Conservation (phyloP, 805 yeast genomes). For the Lachancea dasiensis region DNA sequence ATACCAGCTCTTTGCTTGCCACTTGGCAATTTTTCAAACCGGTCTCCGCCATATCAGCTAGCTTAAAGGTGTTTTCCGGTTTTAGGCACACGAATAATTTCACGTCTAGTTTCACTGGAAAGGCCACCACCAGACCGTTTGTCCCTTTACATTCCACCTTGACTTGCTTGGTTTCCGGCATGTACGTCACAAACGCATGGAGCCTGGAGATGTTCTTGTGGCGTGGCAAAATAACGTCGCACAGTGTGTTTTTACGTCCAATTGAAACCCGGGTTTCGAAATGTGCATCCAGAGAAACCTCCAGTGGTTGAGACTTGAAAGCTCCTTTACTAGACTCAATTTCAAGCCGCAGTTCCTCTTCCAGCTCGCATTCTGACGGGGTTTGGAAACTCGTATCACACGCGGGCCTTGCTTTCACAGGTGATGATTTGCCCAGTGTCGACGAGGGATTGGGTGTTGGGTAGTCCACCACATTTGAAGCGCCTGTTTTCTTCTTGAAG, state of each 20-base stretch:
- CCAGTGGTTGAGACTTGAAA: neutral
- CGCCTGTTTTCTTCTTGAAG: constrained; percentile 6
- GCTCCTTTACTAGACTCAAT: neutral
- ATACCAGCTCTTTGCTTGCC: constrained; percentile 18
- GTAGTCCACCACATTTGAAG: constrained; percentile 34
- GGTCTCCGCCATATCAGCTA: constrained; percentile 12
- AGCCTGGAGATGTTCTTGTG: constrained; percentile 30
- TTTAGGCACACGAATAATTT: constrained; percentile 22
- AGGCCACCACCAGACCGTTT: constrained; percentile 67
- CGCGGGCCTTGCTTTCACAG: constrained; percentile 15
- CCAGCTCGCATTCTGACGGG: constrained; percentile 9
- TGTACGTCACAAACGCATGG: constrained; percentile 36
- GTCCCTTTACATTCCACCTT: constrained; percentile 68
- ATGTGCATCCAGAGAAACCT: constrained; percentile 17
- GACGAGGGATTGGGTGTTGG: constrained; percentile 76
- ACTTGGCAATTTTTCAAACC: constrained; percentile 7
- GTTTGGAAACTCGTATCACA: constrained; percentile 7
- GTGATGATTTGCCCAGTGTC: constrained; percentile 40
- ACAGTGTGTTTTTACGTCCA: constrained; percentile 29
- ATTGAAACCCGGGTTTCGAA: constrained; percentile 21
- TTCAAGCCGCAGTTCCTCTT: constrained; percentile 6
- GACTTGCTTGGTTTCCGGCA: constrained; percentile 37
- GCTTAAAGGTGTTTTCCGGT: constrained; percentile 21
- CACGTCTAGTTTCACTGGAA: constrained; percentile 45
- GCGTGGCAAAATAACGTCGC: constrained; percentile 30